These are phyloP conservation scores for Fusarium bulbicola DNA, from an alignment of 2,329 filamentous ascomycete species.

Conservation along the genomic window DNA sequence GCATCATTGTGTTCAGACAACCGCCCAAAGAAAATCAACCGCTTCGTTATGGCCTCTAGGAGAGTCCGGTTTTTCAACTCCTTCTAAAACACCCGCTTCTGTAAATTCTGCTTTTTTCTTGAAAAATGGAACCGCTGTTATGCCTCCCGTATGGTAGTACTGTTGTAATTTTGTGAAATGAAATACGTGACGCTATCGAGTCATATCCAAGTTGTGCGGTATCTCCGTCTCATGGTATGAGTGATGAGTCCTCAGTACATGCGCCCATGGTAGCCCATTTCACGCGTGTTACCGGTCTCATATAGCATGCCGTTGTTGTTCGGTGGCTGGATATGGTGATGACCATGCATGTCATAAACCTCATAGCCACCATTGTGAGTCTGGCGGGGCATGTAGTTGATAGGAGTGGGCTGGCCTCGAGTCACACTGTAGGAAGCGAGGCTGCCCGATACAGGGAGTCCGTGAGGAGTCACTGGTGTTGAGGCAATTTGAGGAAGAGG, in stretches of 20 bases:
- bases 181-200: constrained; percentile 7
- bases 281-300: constrained; percentile 54
- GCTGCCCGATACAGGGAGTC: constrained; percentile 42
- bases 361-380: constrained; percentile 50
- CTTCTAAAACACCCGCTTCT: constrained; percentile 27
- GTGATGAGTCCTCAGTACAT: constrained; percentile 50
- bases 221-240: constrained; percentile 6
- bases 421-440: constrained; percentile 48
- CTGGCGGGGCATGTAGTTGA: constrained; percentile 45
- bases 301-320: constrained; percentile 50
- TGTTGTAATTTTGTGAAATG: constrained; percentile 21
- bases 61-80: constrained; percentile 25
- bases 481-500: constrained; percentile 42
- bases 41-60: constrained; percentile 12
- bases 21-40: constrained; percentile 33
- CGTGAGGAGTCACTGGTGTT: constrained; percentile 36
- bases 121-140: constrained; percentile 31
- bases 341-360: constrained; percentile 58
- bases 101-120: constrained; percentile 19
- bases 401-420: constrained; percentile 38
- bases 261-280: constrained; percentile 55
- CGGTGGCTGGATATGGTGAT: constrained; percentile 34
- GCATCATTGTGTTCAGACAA: constrained; percentile 37
- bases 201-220: constrained; percentile 9
- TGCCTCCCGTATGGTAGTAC: constrained; percentile 34